Conservation (phyloP, 140 eudicot species). For the Stevia rebaudiana region DNA sequence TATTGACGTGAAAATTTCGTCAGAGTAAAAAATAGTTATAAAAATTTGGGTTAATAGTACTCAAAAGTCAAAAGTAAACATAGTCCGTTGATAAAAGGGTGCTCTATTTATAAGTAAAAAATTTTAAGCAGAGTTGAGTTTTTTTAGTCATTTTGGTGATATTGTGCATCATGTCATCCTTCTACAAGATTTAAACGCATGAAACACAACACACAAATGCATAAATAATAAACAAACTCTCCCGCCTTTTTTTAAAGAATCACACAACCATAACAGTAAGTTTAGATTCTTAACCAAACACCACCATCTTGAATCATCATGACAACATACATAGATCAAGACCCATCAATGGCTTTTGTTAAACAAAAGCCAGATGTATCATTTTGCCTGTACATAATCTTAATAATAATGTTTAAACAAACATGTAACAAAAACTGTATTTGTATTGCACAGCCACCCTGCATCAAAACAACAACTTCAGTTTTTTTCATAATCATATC, state of each 20-base stretch:
- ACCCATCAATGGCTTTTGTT: constrained; percentile 8
- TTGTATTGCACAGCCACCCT: constrained; percentile 11
- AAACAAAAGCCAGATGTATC: not conserved
- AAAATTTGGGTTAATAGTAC: no score
- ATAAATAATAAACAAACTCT: not conserved
- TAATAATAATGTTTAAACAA: not conserved
- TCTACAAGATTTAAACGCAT: no score
- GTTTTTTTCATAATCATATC: not conserved
- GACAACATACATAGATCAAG: constrained; percentile 5
- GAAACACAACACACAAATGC: not conserved
- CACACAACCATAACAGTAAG: constrained; percentile 22
- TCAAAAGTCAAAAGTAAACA: no score
- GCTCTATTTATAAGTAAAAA: no score
- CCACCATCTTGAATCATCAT: not conserved
- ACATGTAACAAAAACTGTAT: constrained; percentile 7
- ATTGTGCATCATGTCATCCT: no score
- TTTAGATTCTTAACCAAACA: constrained; percentile 20
- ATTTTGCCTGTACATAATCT: constrained; percentile 23
- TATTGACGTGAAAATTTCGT: no score
- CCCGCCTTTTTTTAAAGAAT: constrained; percentile 20
- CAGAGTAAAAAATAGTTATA: no score
- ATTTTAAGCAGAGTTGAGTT: no score
- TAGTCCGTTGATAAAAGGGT: no score
- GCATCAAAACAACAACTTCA: constrained; percentile 7
- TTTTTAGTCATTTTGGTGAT: no score